Evolutionary conservation across 305 asterid genomes (phyloP), one percentile per base, ranked within the genome.

Genomic region (Ajuga reptans): DNA sequence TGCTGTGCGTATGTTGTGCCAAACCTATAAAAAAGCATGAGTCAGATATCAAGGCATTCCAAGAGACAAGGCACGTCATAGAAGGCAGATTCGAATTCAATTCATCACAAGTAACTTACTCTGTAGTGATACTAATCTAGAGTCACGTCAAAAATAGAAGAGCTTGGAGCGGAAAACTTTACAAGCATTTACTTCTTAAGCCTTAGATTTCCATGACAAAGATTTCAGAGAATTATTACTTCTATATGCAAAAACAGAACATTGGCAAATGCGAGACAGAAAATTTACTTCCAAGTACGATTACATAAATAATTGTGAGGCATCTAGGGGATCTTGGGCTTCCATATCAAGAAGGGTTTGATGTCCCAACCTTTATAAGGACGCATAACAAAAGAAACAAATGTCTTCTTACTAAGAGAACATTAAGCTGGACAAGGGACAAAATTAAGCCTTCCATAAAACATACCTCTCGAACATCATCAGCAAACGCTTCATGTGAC

Each of bases 401-500:
- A 58, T 58, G 42, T 18, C 17, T 69, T 37, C 15, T 17, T n/a
- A n/a, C n/a, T n/a, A n/a, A n/a, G n/a, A 53, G 9, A 64, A 50
- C 55, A 59, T 16, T 56, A 61, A 73, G 65, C 63, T 68, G 43
- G 57, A 39, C 21, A 36, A 60, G 34, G 45, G 34, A 50, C 45
- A 63, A 16, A 72, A 43, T 61, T 33, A 71, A 71, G 29, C 12
- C 75, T 62, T 15, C 41, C 34, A 11, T 36, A 37, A 41, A 63
- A 27, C 72, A 70, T 80, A 94, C 99, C 99, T 94, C 99, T 43
- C 88, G 89, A 69, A 94, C 97, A 81, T 94, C 99, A 57, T 94
- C 99, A 54, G 78, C 70, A 72, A 94, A 94, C 15, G 97, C 89
- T 84, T 87, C 94, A 80, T 86, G 90, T 29, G 96, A 86, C 78